phyloP scores from a whole-genome alignment of 2,329 filamentous ascomycete species.

The Aspergillus sp. region DNA sequence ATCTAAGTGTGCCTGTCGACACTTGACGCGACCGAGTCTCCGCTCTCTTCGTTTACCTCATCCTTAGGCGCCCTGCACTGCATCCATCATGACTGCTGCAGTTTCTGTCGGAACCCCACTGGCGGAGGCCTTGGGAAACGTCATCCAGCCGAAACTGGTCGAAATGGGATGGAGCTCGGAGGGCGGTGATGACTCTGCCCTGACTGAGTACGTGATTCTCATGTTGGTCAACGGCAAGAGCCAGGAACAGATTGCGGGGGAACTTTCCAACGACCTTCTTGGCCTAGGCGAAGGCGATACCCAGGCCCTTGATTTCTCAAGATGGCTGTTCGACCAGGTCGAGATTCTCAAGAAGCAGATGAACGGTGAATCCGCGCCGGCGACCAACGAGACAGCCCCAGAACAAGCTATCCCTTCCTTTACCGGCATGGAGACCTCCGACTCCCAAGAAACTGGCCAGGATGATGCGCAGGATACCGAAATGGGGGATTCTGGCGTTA shows the following conservation, averaged over 20 bases:
- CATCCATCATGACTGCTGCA: conserved; percentile 62
- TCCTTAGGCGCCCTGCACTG: conserved; percentile 3
- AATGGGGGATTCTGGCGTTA: conserved; percentile 52
- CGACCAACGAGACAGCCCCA: conserved; percentile 8
- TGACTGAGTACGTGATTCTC: conserved; percentile 92
- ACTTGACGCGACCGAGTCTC: conserved; percentile 6
- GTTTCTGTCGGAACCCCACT: conserved; percentile 69
- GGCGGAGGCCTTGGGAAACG: conserved; percentile 69
- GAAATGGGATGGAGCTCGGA: conserved; percentile 88
- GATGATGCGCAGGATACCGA: conserved; percentile 55
- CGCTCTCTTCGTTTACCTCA: conserved; percentile 6
- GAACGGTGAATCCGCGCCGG: conserved; percentile 40
- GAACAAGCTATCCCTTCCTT: conserved; percentile 26
- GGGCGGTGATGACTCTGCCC: conserved; percentile 67
- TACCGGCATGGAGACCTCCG: conserved; percentile 25
- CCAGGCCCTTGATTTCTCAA: conserved; percentile 71
- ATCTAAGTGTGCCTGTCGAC: background rate
- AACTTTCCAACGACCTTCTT: conserved; percentile 81
- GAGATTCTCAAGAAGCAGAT: conserved; percentile 55
- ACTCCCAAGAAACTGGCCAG: conserved; percentile 3
- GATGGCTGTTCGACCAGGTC: conserved; percentile 90
- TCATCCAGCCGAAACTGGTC: conserved; percentile 81
- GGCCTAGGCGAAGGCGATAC: conserved; percentile 73
- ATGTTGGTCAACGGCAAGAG: conserved; percentile 96
- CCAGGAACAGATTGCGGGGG: conserved; percentile 76